These are phyloP conservation scores for barrel medic (Medicago truncatula) DNA, from an alignment of 306 rosid species.

Conservation along the genomic window MtrunA17r5.0-ANR NC_053042.1:41771501-41772000, in stretches of 20 bases:
- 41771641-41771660: conserved; percentile 17
- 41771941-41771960: conserved; percentile 18
- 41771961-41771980: neutral
- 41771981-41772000: neutral
- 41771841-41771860: conserved; percentile 37
- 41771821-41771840: conserved; percentile 13
- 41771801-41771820: conserved; percentile 37
- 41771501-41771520: conserved; percentile 63
- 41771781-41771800: no score
- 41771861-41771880: neutral
- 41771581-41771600: conserved; percentile 40
- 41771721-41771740: conserved; percentile 1
- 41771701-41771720: neutral
- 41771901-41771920: conserved; percentile 46
- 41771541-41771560: conserved; percentile 60
- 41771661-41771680: conserved; percentile 5
- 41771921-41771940: conserved; percentile 36
- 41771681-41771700: conserved; percentile 45
- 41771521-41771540: conserved; percentile 64
- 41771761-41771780: no score
- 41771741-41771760: neutral
- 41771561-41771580: conserved; percentile 53
- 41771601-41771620: conserved; percentile 39
- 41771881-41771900: neutral
- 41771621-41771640: conserved; percentile 64